These are phyloP conservation scores for Suhomyces taliae DNA, from an alignment of 1,139 yeast species.

Conservation along the genomic window DNA sequence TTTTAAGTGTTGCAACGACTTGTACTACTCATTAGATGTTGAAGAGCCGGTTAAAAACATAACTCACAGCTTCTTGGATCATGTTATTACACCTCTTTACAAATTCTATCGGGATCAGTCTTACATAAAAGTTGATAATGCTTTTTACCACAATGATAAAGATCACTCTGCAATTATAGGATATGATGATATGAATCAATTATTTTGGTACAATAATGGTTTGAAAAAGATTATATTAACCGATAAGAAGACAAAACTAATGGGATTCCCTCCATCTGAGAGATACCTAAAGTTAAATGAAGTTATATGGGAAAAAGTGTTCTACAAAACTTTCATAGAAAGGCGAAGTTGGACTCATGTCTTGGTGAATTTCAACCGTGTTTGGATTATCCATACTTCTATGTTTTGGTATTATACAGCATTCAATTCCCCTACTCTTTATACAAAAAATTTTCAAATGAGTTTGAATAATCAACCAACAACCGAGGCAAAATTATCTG, in stretches of 20 bases:
- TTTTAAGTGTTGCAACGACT: constrained; percentile 74
- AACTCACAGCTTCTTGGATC: constrained; percentile 30
- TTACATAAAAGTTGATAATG: constrained; percentile 38
- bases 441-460: constrained; percentile 49
- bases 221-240: constrained; percentile 43
- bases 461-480: constrained; percentile 51
- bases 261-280: background rate
- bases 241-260: constrained; percentile 26
- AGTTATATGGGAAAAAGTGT: constrained; percentile 61
- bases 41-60: constrained; percentile 23
- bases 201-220: constrained; percentile 59
- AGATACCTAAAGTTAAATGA: constrained; percentile 50
- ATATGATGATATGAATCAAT: constrained; percentile 64
- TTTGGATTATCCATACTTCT: constrained; percentile 61
- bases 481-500: constrained; percentile 42
- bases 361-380: constrained; percentile 50
- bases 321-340: constrained; percentile 57
- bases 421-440: constrained; percentile 54
- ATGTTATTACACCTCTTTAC: constrained; percentile 49
- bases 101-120: constrained; percentile 58
- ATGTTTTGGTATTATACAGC: constrained; percentile 61
- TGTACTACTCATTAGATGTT: constrained; percentile 48
- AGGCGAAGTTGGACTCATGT: constrained; percentile 61
- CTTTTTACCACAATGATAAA: constrained; percentile 42
- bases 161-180: constrained; percentile 58